Evolutionary conservation across 176 grass and related monocot species (phyloP), one percentile per base, ranked within the genome.

Genomic region (Oryza officinalis): DNA sequence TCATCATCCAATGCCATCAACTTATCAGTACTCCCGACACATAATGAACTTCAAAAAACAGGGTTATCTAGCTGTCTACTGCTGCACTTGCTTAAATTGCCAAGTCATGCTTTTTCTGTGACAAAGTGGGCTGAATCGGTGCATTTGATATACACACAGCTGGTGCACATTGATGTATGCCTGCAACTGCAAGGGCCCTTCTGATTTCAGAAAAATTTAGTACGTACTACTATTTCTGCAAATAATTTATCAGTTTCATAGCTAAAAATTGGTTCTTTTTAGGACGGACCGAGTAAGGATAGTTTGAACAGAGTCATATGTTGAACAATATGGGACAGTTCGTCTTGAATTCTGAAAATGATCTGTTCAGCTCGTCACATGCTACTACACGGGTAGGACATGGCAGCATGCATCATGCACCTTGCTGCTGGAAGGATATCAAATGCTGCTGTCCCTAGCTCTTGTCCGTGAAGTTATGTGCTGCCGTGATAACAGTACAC

Each of bases 321-420:
- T 9, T 4, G 17, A 80, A n/a, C 64, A 50, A 13, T 68, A 8
- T 50, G 22, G 31, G 33, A 13, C 75, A 27, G 47, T 26, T 70
- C 22, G 52, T 69, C 47, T 41, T 69, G 10, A 28, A 77, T 67
- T 17, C 28, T 14, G 38, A 69, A 35, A 57, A 10, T 46, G 30
- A 69, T 84, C 10, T 38, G 18, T 43, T 44, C 71, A 69, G 35
- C 47, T 67, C 18, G 79, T 81, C 79, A 61, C 67, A 44, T 72
- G 80, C 67, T 26, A 26, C 22, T n/a, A 61, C 12, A 8, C 14
- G 23, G 43, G 70, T 18, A 49, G 70, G 41, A 4, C 38, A 44
- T 28, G 25, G 20, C 57, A 61, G 57, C 57, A 61, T 9, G 47
- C 47, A 50, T 50, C 14, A 50, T 18, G 47, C 50, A 57, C 50